Base-by-base conservation (phyloP, 306 rosid genomes). In the Citrullus amarus region DNA sequence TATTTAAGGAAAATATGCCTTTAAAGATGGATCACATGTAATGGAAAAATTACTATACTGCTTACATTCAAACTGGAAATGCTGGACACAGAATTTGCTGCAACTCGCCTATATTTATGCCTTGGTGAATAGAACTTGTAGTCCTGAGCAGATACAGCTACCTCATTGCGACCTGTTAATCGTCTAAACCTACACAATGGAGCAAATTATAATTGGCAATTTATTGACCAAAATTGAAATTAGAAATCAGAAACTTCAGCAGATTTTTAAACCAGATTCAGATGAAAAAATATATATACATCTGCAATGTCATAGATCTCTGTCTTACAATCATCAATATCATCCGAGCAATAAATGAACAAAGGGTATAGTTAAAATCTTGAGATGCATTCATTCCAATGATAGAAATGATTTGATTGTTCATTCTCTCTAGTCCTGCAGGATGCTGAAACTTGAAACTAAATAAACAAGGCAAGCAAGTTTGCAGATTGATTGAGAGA, bases 61-160 rank as follows among this genome's bases (percentile, higher is more conserved):
- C 97, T 89, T 94, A 94, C 97, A 79, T 88, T 59, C 72, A 94
- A 88, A 81, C 88, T 87, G 46, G 91, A 28, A 28, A 90, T 87
- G 79, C 87, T 92, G 77, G 97, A 74, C 9, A 88, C 82, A 32
- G 93, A 88, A 53, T 85, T 89, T 61, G 97, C 79, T 80, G 88
- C 61, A 80, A 82, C 82, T 66, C 97, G 95, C 88, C 97, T 90
- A 85, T 57, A 88, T 81, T 94, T 94, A 84, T 94, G 97, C 82
- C 98, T 87, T 77, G 98, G 98, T 74, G 98, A 92, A 86, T 94
- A 94, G 84, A 87, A 92, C 78, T 94, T 94, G 69, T 86, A 94
- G 83, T 94, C 97, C 57, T 74, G 80, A 77, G 90, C 80, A 78
- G 91, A 84, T 68, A 94, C 90, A 71, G 89, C 87, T 30, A 94